phyloP scores from a whole-genome alignment of 495 filamentous ascomycete genomes.

The Aspergillus baeticus region DNA sequence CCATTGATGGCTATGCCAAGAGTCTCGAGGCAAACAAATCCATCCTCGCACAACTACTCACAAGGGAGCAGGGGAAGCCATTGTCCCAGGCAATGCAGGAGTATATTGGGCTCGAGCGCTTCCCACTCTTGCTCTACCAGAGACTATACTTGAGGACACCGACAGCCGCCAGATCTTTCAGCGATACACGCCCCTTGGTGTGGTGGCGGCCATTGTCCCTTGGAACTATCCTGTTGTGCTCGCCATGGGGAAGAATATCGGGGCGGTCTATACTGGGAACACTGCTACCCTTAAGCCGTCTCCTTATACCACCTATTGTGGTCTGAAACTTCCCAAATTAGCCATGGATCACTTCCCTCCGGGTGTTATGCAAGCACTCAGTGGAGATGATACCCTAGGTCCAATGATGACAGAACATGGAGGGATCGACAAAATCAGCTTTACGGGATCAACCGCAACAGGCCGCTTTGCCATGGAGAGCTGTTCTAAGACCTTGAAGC shows the following conservation, averaged over 20 bases:
- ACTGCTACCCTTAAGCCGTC: slow-evolving; percentile 83
- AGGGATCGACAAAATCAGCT: slow-evolving; percentile 70
- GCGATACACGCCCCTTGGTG: slow-evolving; percentile 30
- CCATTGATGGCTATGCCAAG: too few species aligned
- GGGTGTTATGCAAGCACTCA: slow-evolving; percentile 83
- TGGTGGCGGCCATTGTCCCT: slow-evolving; percentile 31
- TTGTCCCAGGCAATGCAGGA: too few species aligned
- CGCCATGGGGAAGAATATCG: slow-evolving; percentile 40
- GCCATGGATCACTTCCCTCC: slow-evolving; percentile 79
- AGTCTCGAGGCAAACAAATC: too few species aligned
- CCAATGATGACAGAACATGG: slow-evolving; percentile 72
- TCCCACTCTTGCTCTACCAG: too few species aligned
- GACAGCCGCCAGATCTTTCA: too few species aligned
- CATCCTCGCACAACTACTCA: too few species aligned
- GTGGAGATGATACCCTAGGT: slow-evolving; percentile 81
- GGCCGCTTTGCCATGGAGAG: slow-evolving; percentile 27
- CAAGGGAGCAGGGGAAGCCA: too few species aligned
- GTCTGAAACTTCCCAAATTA: slow-evolving; percentile 81
- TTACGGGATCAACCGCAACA: slow-evolving; percentile 25
- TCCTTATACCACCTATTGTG: slow-evolving; percentile 86
- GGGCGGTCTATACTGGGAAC: slow-evolving; percentile 55
- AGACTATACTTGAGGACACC: too few species aligned
- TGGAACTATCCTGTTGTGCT: slow-evolving; percentile 30
- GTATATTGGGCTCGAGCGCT: too few species aligned
- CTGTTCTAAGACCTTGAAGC: slow-evolving; percentile 46